Evolutionary conservation across 177 flowering plant genomes (phyloP).

Genomic region (Vitis hybrid): DNA sequence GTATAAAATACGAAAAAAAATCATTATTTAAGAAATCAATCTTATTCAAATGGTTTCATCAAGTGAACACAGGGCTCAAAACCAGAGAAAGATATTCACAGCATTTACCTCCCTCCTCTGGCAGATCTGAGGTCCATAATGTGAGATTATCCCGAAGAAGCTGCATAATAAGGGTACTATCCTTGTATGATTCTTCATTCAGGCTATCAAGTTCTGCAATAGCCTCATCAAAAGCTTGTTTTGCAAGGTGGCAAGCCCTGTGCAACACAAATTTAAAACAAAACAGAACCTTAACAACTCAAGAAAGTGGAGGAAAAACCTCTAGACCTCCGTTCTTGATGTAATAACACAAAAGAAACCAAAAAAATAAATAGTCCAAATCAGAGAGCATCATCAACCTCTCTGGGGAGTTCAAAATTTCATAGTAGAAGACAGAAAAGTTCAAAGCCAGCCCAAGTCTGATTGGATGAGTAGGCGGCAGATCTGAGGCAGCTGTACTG

Average conservation of each 20-base stretch:
- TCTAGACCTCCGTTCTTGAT: not conserved
- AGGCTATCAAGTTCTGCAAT: slow-evolving; percentile 39
- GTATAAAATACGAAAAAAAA: not conserved
- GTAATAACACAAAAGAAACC: not conserved
- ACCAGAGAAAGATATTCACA: not conserved
- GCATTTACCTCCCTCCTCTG: slow-evolving; percentile 34
- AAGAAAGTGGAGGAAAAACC: not conserved
- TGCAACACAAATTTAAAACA: not conserved
- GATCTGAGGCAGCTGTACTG: slow-evolving; percentile 35
- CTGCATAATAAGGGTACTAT: slow-evolving; percentile 42
- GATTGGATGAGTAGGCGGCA: slow-evolving; percentile 58
- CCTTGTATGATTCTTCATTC: slow-evolving; percentile 39
- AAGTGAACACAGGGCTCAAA: not conserved
- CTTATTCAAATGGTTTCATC: not conserved
- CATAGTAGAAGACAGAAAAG: slow-evolving; percentile 58
- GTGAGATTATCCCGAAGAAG: slow-evolving; percentile 41
- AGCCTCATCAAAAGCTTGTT: slow-evolving; percentile 41
- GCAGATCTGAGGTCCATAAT: slow-evolving; percentile 39
- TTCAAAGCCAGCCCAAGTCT: slow-evolving; percentile 55
- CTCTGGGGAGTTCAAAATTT: slow-evolving; percentile 57
- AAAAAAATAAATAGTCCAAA: not conserved
- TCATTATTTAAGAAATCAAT: not conserved
- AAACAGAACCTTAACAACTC: not conserved
- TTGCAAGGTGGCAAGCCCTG: slow-evolving; percentile 38
- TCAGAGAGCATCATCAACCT: slow-evolving; percentile 25